Percentiles rank a stretch among this genome's conserved stretches.
Evolutionary conservation across 1,284 basidiomycete species (phyloP).

Genomic region (Trichosporon coremiiforme): DNA sequence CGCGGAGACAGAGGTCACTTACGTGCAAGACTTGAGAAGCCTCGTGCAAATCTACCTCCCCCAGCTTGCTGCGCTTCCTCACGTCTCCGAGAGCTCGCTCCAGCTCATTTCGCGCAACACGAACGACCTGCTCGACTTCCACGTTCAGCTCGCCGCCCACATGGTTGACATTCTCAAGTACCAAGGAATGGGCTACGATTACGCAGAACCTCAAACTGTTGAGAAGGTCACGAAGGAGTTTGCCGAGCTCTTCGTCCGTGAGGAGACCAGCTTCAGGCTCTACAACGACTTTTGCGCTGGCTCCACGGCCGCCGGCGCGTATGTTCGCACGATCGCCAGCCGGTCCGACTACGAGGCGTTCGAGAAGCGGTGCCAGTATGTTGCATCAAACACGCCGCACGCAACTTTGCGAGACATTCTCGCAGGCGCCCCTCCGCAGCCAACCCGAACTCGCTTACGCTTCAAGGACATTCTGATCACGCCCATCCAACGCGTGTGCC

Average conservation of each 20-base stretch:
- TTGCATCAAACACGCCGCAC: constrained; percentile 57
- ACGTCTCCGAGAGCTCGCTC: constrained; percentile 51
- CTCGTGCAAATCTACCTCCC: constrained; percentile 65
- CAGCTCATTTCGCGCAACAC: constrained; percentile 68
- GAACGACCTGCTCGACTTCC: constrained; percentile 70
- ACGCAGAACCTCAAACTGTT: constrained; percentile 34
- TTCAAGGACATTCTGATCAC: constrained; percentile 85
- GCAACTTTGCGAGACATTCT: constrained; percentile 46
- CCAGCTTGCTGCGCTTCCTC: constrained; percentile 55
- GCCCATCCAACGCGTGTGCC: constrained; percentile 85
- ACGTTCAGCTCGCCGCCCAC: constrained; percentile 63
- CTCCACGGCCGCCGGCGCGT: constrained; percentile 74
- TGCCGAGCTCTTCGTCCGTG: constrained; percentile 66
- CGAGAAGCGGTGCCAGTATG: constrained; percentile 69
- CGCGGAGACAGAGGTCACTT: constrained; percentile 77
- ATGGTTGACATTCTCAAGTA: constrained; percentile 62
- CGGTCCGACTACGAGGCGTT: constrained; percentile 74
- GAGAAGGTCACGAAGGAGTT: constrained; percentile 63
- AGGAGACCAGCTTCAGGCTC: constrained; percentile 70
- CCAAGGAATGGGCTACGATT: constrained; percentile 60
- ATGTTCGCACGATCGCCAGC: constrained; percentile 66
- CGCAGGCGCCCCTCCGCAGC: constrained; percentile 36
- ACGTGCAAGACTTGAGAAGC: constrained; percentile 72
- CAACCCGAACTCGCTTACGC: constrained; percentile 47
- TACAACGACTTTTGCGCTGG: constrained; percentile 83